Percentiles rank a stretch among this genome's conserved stretches.
Conservation (phyloP, 2,329 filamentous ascomycete genomes). For the Sarocladium brachiariae region DNA sequence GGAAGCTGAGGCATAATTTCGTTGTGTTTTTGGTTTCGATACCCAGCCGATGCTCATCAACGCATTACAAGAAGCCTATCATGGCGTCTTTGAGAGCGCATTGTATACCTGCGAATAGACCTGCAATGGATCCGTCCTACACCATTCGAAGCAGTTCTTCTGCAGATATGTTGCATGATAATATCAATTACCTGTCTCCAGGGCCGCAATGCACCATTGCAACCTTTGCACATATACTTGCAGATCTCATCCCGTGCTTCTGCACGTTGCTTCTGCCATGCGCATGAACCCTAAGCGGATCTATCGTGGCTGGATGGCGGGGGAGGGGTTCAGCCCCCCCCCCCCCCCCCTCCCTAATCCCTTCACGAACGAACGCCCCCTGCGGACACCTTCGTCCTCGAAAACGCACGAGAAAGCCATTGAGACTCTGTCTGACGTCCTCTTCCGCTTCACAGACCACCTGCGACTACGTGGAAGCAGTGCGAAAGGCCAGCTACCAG, state of each 20-base stretch:
- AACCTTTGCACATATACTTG: neutral
- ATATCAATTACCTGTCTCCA: neutral
- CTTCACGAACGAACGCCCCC: neutral
- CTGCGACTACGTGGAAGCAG: neutral
- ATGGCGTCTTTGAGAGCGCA: neutral
- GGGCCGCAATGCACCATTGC: too few relatives aligned
- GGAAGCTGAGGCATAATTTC: constrained; percentile 12
- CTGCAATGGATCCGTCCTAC: neutral
- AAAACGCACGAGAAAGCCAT: neutral
- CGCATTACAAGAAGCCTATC: too few relatives aligned
- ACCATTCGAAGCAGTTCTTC: neutral
- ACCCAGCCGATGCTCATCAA: neutral
- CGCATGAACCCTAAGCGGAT: constrained; percentile 4
- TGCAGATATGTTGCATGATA: too few relatives aligned
- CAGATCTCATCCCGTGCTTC: neutral
- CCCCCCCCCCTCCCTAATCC: neutral
- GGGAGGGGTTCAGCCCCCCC: constrained; percentile 1
- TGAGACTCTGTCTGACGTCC: neutral
- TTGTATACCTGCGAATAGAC: too few relatives aligned
- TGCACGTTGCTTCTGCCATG: too few relatives aligned
- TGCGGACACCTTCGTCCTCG: neutral
- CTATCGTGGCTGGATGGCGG: neutral
- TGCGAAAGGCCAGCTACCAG: too few relatives aligned
- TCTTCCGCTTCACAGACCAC: neutral
- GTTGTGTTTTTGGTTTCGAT: neutral